Evolutionary conservation across 1,284 basidiomycete species (phyloP).

Genomic region (Xerocomus amazonicus): DNA sequence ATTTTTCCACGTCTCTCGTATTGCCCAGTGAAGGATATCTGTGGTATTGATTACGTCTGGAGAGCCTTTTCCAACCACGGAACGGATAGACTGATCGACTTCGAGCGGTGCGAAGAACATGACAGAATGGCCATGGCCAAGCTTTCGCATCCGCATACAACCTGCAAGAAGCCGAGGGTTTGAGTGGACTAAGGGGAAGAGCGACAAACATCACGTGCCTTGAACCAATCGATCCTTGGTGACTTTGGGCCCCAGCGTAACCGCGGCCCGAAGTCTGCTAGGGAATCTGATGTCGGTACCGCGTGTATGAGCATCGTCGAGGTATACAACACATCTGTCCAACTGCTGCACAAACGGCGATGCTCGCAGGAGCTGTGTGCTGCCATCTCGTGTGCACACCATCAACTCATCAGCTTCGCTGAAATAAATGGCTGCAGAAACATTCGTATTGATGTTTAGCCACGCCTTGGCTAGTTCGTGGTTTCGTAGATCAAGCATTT

Average conservation of each 20-base stretch:
- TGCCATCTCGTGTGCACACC: constrained; percentile 40
- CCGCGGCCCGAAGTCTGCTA: constrained; percentile 40
- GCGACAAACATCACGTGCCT: too few species aligned
- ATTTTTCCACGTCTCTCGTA: constrained; percentile 43
- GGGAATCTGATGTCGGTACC: constrained; percentile 41
- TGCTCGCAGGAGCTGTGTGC: constrained; percentile 36
- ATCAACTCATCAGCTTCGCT: constrained; percentile 41
- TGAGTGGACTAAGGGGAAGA: too few species aligned
- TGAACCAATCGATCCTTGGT: constrained; percentile 54
- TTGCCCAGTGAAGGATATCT: constrained; percentile 46
- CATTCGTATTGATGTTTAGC: constrained; percentile 33
- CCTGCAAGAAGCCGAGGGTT: constrained; percentile 27
- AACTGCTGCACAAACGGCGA: constrained; percentile 44
- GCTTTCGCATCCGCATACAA: constrained; percentile 50
- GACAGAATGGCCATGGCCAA: constrained; percentile 48
- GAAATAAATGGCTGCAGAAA: constrained; percentile 48
- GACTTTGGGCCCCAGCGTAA: constrained; percentile 51
- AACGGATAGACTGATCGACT: constrained; percentile 41
- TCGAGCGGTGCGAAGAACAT: constrained; percentile 50
- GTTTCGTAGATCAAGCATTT: constrained; percentile 52
- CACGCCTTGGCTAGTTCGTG: constrained; percentile 39
- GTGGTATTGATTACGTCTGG: constrained; percentile 16
- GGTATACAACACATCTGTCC: constrained; percentile 46
- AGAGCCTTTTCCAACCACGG: constrained; percentile 9
- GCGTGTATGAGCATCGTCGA: constrained; percentile 54